A percentile compares a stretch with the other conserved stretches of the same genome.
These are phyloP conservation scores for Acacia confusa DNA, from an alignment of 306 rosid genomes.

Conservation along the genomic window DNA sequence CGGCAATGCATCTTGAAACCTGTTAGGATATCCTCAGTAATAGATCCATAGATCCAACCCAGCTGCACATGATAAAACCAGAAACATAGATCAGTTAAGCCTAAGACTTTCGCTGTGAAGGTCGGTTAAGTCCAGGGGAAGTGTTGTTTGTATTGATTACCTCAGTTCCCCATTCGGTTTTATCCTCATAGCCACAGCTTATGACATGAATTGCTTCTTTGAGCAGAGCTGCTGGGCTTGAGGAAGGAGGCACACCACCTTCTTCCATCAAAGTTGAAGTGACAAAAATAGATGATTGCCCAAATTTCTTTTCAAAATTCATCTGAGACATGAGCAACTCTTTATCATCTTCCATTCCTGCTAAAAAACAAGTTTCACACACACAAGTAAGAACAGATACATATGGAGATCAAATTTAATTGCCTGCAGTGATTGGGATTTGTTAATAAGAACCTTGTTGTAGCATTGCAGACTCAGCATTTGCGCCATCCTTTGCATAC, in stretches of 20 bases:
- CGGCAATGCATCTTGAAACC: conserved; percentile 99
- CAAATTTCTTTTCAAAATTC: conserved; percentile 90
- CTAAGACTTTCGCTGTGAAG: not conserved
- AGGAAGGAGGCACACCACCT: conserved; percentile 94
- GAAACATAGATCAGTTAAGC: not conserved
- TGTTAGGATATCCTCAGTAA: conserved; percentile 92
- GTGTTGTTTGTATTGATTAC: conserved; percentile 41
- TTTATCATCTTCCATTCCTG: conserved; percentile 76
- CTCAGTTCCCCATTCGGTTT: conserved; percentile 97
- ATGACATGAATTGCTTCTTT: conserved; percentile 95
- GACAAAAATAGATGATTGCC: conserved; percentile 90
- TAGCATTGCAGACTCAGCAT: conserved; percentile 61
- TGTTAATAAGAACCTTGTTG: conserved; percentile 46
- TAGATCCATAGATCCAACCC: conserved; percentile 96
- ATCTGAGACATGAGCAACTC: conserved; percentile 85
- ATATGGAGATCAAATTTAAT: conserved; percentile 4
- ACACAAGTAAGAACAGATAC: not conserved
- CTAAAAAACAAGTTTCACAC: conserved; percentile 10
- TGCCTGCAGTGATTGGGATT: conserved; percentile 20
- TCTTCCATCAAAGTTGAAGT: conserved; percentile 92
- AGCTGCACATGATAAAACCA: conserved; percentile 54
- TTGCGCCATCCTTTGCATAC: conserved; percentile 58
- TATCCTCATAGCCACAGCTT: conserved; percentile 95
- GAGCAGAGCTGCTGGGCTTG: conserved; percentile 80
- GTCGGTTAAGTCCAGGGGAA: not conserved